A percentile compares a stretch with the other conserved stretches of the same genome.
Evolutionary conservation across 208 protist species (phyloP).

Genomic region (Leishmania turanica): DNA sequence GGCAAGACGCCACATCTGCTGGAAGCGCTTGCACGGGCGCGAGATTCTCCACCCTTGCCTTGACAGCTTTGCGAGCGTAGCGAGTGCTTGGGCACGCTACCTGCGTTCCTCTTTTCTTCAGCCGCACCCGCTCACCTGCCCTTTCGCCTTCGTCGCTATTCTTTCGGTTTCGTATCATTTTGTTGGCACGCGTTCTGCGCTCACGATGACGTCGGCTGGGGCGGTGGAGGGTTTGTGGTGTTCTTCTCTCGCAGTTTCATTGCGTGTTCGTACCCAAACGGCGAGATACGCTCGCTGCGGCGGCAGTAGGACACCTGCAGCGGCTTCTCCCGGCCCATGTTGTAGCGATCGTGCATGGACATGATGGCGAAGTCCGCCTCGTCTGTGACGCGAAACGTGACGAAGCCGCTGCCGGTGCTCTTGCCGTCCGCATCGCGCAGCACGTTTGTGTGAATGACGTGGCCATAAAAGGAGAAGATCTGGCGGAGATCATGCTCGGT

Average conservation of each 20-base stretch:
- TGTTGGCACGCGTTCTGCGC: not conserved
- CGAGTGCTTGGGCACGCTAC: not conserved
- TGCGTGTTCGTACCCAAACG: conserved; percentile 69
- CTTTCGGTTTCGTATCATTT: conserved; percentile 1
- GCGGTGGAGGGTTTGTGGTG: conserved; percentile 62
- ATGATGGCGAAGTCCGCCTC: conserved; percentile 79
- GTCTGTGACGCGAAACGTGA: conserved; percentile 64
- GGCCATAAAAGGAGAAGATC: conserved; percentile 77
- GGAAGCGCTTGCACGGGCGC: not conserved
- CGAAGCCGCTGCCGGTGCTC: conserved; percentile 66
- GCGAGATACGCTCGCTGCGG: conserved; percentile 57
- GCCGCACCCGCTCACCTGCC: not conserved
- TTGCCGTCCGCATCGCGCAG: conserved; percentile 59
- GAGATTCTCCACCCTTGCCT: not conserved
- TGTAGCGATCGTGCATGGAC: conserved; percentile 66
- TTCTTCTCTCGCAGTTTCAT: conserved; percentile 61
- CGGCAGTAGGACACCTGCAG: conserved; percentile 82
- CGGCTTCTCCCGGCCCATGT: conserved; percentile 78
- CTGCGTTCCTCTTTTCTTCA: not conserved
- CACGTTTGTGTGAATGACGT: conserved; percentile 75
- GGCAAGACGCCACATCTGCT: not conserved
- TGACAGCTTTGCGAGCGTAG: not conserved
- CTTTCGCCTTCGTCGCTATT: not conserved
- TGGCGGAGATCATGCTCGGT: conserved; percentile 63
- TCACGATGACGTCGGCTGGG: conserved; percentile 25